phyloP scores from a whole-genome alignment of 129 eudicot species.

The Chrysanthemum lavandulifolium region DNA sequence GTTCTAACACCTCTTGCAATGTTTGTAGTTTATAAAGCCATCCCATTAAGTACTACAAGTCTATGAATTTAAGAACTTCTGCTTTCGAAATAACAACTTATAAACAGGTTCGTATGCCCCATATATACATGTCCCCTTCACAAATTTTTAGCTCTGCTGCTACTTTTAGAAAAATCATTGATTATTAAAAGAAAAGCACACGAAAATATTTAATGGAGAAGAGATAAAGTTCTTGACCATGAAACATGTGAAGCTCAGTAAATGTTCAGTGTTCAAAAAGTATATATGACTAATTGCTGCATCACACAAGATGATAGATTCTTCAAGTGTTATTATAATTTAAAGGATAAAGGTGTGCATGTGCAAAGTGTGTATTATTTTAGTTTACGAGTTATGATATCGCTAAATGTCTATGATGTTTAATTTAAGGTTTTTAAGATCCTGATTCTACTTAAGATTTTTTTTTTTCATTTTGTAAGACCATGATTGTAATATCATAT shows the following conservation, averaged over 20 bases:
- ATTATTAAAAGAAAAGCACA: not conserved
- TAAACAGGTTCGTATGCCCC: too few relatives aligned
- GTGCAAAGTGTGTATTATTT: too few relatives aligned
- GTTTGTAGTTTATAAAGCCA: not conserved
- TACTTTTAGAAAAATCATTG: too few relatives aligned
- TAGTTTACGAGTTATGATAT: too few relatives aligned
- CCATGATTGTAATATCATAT: too few relatives aligned
- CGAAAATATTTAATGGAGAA: not conserved
- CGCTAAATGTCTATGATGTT: too few relatives aligned
- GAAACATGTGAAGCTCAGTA: constrained; percentile 24
- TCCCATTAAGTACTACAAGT: too few relatives aligned
- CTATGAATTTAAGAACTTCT: not conserved
- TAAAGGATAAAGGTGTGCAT: constrained; percentile 9
- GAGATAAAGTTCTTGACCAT: constrained; percentile 16
- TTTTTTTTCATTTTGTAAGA: too few relatives aligned
- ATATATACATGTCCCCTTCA: not conserved
- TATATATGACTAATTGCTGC: constrained; percentile 16
- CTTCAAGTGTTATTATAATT: constrained; percentile 24
- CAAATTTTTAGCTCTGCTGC: too few relatives aligned
- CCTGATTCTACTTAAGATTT: too few relatives aligned
- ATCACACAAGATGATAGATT: constrained; percentile 23
- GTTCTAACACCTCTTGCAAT: not conserved
- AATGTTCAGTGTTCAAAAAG: constrained; percentile 5
- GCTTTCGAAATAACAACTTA: too few relatives aligned
- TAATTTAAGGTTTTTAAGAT: too few relatives aligned